Percentiles rank a stretch among this genome's conserved stretches.
Evolutionary conservation across 306 rosid genomes (phyloP).

Genomic region (Vigna mungo): DNA sequence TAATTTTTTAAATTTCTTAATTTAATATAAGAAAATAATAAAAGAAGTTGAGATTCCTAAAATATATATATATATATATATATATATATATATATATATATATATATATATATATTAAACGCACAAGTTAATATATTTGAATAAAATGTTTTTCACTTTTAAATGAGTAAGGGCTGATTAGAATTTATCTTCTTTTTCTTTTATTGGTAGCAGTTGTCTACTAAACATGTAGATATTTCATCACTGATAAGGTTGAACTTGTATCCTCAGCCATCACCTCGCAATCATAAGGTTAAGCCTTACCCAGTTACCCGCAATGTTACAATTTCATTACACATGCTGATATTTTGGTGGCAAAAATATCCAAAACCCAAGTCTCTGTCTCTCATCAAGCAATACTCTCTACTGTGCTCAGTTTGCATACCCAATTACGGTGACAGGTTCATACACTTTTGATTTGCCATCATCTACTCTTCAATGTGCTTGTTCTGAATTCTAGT

Average conservation of each 20-base stretch:
- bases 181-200: no score
- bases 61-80: no score
- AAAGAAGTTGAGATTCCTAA: no score
- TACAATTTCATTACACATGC: not conserved
- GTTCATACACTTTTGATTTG: conserved; percentile 20
- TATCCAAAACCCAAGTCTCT: conserved; percentile 6
- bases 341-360: conserved; percentile 20
- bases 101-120: no score
- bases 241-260: not conserved
- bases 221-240: not conserved
- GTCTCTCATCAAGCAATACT: not conserved
- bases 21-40: no score
- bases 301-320: not conserved
- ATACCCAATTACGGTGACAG: conserved; percentile 20
- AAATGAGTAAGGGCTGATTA: no score
- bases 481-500: conserved; percentile 34
- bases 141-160: no score
- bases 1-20: no score
- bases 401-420: conserved; percentile 1
- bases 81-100: no score
- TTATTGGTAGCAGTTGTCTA: no score
- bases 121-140: no score
- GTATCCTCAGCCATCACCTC: not conserved
- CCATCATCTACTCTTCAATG: conserved; percentile 2
- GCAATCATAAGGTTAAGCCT: not conserved